Base-by-base conservation (phyloP, 2,329 filamentous ascomycete genomes). In the Endoconidiophora polonica region DNA sequence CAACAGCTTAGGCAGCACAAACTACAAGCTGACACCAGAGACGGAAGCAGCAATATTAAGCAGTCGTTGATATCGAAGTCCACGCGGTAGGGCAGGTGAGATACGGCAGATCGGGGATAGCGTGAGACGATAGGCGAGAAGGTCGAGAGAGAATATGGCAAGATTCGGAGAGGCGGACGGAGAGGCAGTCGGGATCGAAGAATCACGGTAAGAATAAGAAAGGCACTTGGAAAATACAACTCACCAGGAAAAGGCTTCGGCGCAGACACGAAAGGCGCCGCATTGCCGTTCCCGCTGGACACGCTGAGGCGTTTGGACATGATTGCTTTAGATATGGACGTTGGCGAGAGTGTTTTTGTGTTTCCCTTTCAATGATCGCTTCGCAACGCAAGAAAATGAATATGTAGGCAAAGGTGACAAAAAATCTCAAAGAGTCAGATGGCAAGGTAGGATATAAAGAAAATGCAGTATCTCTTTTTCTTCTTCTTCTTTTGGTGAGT, bases 251-350 rank as follows among this genome's bases (percentile, higher is more conserved):
- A 44, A n/a, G 46, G 47, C 47, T 49, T 53, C 7, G 46, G 18
- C 4, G 29, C 42, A 18, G 46, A 18, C 24, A 38, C 43, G 12
- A 43, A 33, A 14, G 44, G 41, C 24, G 61, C 53, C 48, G 64
- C 61, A 50, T 62, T 63, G 61, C 70, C 72, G 60, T 71, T 72
- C 54, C 69, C 67, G 47, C 29, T 53, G 26, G 51, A 68, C 55
- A 63, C 66, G 54, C 61, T 63, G 61, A 68, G 72, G 69, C 79
- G 68, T 68, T 77, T 79, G 55, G 79, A 82, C 79, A 83, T 83
- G 59, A 41, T 63, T 51, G 47, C 49, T 48, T 39, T 44, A 42
- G 50, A 47, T 16, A 5, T 24, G 23, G 43, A 44, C 10, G 43
- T 29, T 22, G 23, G n/a, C 22, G 16, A 20, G 24, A 16, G 23